Percentiles rank a stretch among this genome's conserved stretches.
These are phyloP conservation scores for Candida manassasensis DNA, from an alignment of 805 yeast genomes.

Conservation along the genomic window DNA sequence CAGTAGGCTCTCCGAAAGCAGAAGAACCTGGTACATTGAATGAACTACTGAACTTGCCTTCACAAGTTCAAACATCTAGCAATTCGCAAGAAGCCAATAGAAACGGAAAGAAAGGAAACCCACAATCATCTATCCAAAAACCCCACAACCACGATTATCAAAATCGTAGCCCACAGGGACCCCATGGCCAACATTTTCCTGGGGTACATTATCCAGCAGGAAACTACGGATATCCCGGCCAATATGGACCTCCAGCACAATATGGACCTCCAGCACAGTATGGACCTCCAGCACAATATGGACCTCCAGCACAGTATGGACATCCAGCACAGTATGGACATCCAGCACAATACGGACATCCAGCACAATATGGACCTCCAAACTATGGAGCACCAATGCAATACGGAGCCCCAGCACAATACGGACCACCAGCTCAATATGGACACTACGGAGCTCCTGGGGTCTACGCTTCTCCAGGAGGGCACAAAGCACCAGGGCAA, in stretches of 20 bases:
- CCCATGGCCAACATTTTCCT: no score
- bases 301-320: constrained; percentile 1
- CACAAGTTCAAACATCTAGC: no score
- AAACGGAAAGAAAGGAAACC: no score
- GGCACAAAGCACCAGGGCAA: constrained; percentile 1
- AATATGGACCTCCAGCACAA: constrained; percentile 2
- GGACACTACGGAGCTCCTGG: background rate
- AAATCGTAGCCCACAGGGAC: no score
- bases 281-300: constrained; percentile 1
- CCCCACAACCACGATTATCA: no score
- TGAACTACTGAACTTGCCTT: no score
- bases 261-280: background rate
- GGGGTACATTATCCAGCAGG: no score
- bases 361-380: constrained; percentile 2
- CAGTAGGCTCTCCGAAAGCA: no score
- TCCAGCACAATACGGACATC: background rate
- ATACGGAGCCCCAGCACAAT: background rate
- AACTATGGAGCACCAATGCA: background rate
- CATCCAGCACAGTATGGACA: constrained; percentile 4
- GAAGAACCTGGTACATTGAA: no score
- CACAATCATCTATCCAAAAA: no score
- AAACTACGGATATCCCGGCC: no score
- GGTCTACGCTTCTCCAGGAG: background rate
- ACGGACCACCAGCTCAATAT: constrained; percentile 2
- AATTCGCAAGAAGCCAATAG: no score